Evolutionary conservation across 176 grass and related monocot species (phyloP).

Genomic region (Oryza brachyantha): DNA sequence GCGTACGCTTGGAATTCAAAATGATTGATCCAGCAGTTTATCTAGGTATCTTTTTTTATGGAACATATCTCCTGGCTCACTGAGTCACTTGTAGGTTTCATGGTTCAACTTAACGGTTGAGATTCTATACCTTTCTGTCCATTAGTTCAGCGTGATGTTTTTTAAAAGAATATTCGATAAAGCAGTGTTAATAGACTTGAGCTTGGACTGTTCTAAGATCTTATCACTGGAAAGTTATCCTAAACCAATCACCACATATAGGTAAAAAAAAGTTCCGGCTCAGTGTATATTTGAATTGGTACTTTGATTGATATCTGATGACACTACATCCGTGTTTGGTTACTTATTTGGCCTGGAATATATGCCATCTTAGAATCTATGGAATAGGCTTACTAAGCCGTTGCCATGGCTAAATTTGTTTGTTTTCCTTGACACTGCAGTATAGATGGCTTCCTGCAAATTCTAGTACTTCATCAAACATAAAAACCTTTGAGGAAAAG

Average conservation of each 20-base stretch:
- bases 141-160: neutral
- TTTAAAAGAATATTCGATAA: neutral
- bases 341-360: neutral
- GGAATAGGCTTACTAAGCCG: neutral
- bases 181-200: neutral
- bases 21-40: constrained; percentile 4
- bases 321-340: neutral
- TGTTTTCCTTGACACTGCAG: constrained; percentile 50
- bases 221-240: neutral
- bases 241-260: neutral
- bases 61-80: constrained; percentile 14
- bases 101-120: neutral
- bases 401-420: constrained; percentile 39
- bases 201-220: neutral
- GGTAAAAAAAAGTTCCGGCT: neutral
- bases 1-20: neutral
- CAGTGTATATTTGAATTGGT: neutral
- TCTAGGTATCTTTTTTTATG: neutral
- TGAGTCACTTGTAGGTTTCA: constrained; percentile 10
- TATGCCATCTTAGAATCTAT: neutral
- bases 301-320: constrained; percentile 1
- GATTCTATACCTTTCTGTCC: neutral
- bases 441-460: constrained; percentile 94
- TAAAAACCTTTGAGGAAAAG: constrained; percentile 82
- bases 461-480: constrained; percentile 48